Evolutionary conservation across 1,139 yeast genomes (phyloP), one percentile per base, ranked within the genome.

Genomic region (Pichia sp.): DNA sequence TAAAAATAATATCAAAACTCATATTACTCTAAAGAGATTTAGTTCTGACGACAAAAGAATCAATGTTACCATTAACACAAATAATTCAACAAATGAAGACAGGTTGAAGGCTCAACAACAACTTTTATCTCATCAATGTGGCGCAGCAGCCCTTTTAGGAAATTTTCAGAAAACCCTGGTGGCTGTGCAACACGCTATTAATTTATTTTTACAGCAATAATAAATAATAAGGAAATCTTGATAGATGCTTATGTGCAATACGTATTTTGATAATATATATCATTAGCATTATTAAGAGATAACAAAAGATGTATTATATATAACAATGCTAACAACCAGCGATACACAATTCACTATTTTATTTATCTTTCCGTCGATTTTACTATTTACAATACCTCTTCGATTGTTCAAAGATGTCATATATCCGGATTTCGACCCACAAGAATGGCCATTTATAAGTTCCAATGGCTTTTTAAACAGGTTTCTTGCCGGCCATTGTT

Each of bases 401-500:
- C 37, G 54, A 20, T 27, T 45, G 1, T 11, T 52, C 6, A 31
- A 55, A 4, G 49, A 40, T 29, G 7, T 41, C 3, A 3, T n/a
- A 33, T 16, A 43, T 34, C 28, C 52, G 2, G 36, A 48, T 11
- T 38, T 55, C n/a, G 46, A 51, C 28, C 57, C 54, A 3, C 41
- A 43, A 29, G 22, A 35, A 10, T 43, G 46, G 35, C 43, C 51
- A 9, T 35, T 61, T 4, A 37, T 60, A 4, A 50, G 52, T 26
- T 46, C 62, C 6, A 35, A 38, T n/a, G 60, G 62, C 11, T 48
- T 51, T 8, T 32, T 60, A 9, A 61, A 61, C 40, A 41, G 26
- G 7, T 32, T 51, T 7, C 51, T 61, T 47, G 64, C 62, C 1
- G 60, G 59, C 6, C 52, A 54, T 33, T 54, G 59, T 12, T 60